Percentiles rank a stretch among this genome's conserved stretches.
These are phyloP conservation scores for Yamadazyma sp. DNA, from an alignment of 1,139 yeast species.

Conservation along the genomic window DNA sequence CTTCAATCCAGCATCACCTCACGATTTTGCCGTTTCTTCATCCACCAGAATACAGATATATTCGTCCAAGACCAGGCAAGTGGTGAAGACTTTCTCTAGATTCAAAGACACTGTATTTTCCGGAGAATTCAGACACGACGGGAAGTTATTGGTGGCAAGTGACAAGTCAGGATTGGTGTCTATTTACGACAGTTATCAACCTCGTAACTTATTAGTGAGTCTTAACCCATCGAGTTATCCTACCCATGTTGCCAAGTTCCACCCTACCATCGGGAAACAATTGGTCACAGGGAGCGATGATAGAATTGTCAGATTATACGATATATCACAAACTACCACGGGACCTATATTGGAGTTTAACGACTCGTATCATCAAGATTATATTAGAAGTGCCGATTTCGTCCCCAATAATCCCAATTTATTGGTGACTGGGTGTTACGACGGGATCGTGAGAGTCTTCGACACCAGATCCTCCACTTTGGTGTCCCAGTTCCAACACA, in stretches of 20 bases:
- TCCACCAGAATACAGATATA: slow-evolving; percentile 90
- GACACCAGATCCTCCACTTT: slow-evolving; percentile 68
- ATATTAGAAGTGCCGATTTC: slow-evolving; percentile 79
- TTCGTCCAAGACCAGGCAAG: slow-evolving; percentile 90
- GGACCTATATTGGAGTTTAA: slow-evolving; percentile 67
- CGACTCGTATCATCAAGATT: slow-evolving; percentile 75
- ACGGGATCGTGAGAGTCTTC: slow-evolving; percentile 81
- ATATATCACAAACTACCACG: slow-evolving; percentile 69
- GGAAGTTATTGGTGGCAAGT: slow-evolving; percentile 80
- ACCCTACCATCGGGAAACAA: slow-evolving; percentile 69
- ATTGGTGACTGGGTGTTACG: slow-evolving; percentile 92
- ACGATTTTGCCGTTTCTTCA: slow-evolving; percentile 92
- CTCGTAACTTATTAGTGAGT: slow-evolving; percentile 77
- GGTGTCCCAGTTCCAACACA: slow-evolving; percentile 39
- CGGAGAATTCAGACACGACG: slow-evolving; percentile 82
- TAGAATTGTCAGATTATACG: slow-evolving; percentile 81
- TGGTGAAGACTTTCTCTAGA: slow-evolving; percentile 81
- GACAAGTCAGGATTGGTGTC: slow-evolving; percentile 88
- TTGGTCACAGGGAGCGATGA: slow-evolving; percentile 91
- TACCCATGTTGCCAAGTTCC: slow-evolving; percentile 92
- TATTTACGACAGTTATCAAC: slow-evolving; percentile 75
- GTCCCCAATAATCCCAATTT: slow-evolving; percentile 73
- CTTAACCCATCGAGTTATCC: slow-evolving; percentile 82
- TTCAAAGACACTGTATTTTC: slow-evolving; percentile 89
- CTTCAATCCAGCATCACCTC: slow-evolving; percentile 83